Evolutionary conservation across 257 asterid genomes (phyloP).

Genomic region (Solanum clarkiae): DNA sequence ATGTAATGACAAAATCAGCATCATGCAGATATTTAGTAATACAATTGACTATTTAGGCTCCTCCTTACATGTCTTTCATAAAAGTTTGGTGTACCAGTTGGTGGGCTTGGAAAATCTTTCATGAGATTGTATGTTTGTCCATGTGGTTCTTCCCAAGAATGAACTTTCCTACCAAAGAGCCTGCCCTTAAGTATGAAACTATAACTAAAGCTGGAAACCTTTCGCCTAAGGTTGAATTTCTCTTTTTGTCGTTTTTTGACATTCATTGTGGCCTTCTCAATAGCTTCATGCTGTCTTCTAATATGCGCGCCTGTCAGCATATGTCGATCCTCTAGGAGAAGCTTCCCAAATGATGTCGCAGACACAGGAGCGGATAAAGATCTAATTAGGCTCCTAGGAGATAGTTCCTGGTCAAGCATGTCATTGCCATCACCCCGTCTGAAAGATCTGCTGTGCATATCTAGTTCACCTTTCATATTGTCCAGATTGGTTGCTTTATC

Average conservation of each 20-base stretch:
- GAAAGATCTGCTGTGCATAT: slow-evolving; percentile 44
- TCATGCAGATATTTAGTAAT: background rate
- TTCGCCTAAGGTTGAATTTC: slow-evolving; percentile 67
- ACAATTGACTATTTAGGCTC: background rate
- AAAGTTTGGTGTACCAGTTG: slow-evolving; percentile 29
- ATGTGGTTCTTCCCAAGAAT: slow-evolving; percentile 30
- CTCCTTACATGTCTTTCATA: slow-evolving; percentile 60
- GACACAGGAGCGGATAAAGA: slow-evolving; percentile 93
- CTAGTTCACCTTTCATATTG: slow-evolving; percentile 21
- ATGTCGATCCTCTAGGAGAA: slow-evolving; percentile 80
- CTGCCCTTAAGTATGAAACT: slow-evolving; percentile 65
- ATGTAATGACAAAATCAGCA: background rate
- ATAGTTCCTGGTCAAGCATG: slow-evolving; percentile 32
- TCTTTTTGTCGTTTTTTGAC: slow-evolving; percentile 59
- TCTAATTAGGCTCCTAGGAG: slow-evolving; percentile 70
- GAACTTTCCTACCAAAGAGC: slow-evolving; percentile 70
- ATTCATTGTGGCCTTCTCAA: slow-evolving; percentile 47
- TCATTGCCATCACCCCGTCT: slow-evolving; percentile 41
- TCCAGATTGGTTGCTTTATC: slow-evolving; percentile 19
- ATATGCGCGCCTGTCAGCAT: slow-evolving; percentile 63
- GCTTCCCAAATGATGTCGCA: slow-evolving; percentile 78
- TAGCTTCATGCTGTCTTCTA: slow-evolving; percentile 72
- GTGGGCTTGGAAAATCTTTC: slow-evolving; percentile 44
- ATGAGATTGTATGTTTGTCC: slow-evolving; percentile 23
- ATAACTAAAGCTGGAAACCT: slow-evolving; percentile 74